These are phyloP conservation scores for Cephaloascus albidus DNA, from an alignment of 805 yeast genomes.

Conservation along the genomic window DNA sequence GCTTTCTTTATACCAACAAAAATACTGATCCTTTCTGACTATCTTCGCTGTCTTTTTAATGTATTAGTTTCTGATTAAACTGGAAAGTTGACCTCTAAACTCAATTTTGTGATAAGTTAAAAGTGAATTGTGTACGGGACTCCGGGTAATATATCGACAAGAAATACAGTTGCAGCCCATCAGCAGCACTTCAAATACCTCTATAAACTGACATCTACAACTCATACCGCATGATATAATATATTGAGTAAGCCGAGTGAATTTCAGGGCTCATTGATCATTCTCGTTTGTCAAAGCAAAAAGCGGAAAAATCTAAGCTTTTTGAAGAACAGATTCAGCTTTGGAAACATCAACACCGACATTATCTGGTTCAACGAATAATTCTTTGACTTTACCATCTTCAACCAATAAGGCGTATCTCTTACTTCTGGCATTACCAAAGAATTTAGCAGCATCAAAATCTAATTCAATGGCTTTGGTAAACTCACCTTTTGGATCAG, in stretches of 20 bases:
- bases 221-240: too few relatives aligned
- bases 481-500: slow-evolving; percentile 76
- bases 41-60: too few relatives aligned
- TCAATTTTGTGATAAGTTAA: too few relatives aligned
- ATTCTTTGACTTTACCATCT: slow-evolving; percentile 59
- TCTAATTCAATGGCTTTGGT: slow-evolving; percentile 52
- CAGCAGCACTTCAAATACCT: not conserved
- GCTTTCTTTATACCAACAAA: too few relatives aligned
- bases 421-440: slow-evolving; percentile 68
- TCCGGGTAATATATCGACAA: too few relatives aligned
- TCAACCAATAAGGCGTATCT: slow-evolving; percentile 72
- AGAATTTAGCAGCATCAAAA: slow-evolving; percentile 68
- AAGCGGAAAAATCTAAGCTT: slow-evolving; percentile 2
- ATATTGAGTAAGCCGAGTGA: too few relatives aligned
- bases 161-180: not conserved
- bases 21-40: too few relatives aligned
- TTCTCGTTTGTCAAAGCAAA: too few relatives aligned
- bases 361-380: slow-evolving; percentile 76
- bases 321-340: slow-evolving; percentile 33
- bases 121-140: too few relatives aligned
- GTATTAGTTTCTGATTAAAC: too few relatives aligned
- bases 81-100: too few relatives aligned
- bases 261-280: too few relatives aligned
- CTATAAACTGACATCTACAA: not conserved
- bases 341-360: slow-evolving; percentile 52